Evolutionary conservation across 331 rosid species (phyloP), one percentile per base, ranked within the genome.

Genomic region (Erythrophleum ivorense): DNA sequence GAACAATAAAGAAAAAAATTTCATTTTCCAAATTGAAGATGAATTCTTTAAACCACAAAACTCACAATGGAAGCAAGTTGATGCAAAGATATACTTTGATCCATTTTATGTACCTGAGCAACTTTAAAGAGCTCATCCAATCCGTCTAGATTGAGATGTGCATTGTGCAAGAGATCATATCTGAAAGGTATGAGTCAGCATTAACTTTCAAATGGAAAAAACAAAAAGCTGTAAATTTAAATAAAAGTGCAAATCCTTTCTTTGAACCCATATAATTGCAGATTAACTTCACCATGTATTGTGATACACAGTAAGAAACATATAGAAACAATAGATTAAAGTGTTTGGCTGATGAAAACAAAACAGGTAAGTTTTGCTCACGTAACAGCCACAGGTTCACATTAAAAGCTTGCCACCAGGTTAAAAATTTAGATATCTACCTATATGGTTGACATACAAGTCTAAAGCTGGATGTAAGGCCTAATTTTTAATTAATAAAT

Each of bases 131-230:
- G 98, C 84, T 93, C 92, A 84, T 95, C 91, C 87, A 95, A 78
- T 29, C 98, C 98, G 46, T 90, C 96, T 53, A 95, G 90, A 86
- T 90, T 95, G 80, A 95, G 98, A 85, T 95, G 98, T 15, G 93
- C 96, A 64, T 95, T 95, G 85, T 95, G 98, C 89, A 95, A 84
- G 84, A 93, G 94, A 86, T 95, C 98, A 82, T 95, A 95, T 85
- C 98, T 95, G 96, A 41, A 85, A 53, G 55, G 66, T 54, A 71
- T 11, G 83, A 91, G 70, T 6, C 79, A 81, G 82, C 19, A 68
- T 82, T 19, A 83, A 72, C 38, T 71, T 80, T 54, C 36, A 63
- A 48, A 67, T 48, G 14, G 18, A 58, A 70, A 79, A 81, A 78
- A 24, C 43, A 73, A 53, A 66, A 48, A 73, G 84, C 78, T 65